Evolutionary conservation across 805 yeast genomes (phyloP), one percentile per base, ranked within the genome.

Genomic region (Cephaloascus albidus): DNA sequence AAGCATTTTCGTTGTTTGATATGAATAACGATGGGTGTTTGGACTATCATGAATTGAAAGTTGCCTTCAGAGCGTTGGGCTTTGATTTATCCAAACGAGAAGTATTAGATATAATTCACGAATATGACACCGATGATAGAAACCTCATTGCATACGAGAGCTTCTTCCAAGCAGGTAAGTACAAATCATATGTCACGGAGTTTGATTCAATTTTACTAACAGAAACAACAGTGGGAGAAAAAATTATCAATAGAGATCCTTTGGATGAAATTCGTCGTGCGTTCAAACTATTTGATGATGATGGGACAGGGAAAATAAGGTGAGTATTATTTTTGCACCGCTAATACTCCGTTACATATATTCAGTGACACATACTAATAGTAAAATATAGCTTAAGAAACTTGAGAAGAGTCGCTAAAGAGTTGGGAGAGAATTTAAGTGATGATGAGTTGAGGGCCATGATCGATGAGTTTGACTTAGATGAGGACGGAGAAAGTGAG

Each of bases 391-490:
- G 84, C 40, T 65, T 90, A 37, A 73, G 89, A 47, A 85, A 88
- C 54, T 70, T 93, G 43, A 76, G 94, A 57, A 73, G 93, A 44
- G 95, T 90, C 2, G 93, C 97, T 10, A 84, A 85, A 49, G 97
- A 90, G 48, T 63, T 93, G 42, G 97, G 96, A 2, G 98, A 93
- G 58, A 85, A 82, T 49, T 64, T 93, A 42, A 80, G 86, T 4
- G 99, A 93, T 49, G 96, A 87, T 43, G 98, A 93, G 54, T 67
- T 93, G 38, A 73, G 85, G 48, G 97, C 97, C 3, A 93, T 93
- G 98, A 93, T 93, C 47, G 96, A 89, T 45, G 97, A 90, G 58
- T 93, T 93, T 55, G 99, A 93, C 61, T 63, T 89, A 38, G 97
- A 93, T 56, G 95, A 86, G 40, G 97, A 93, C 58, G 97, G 97